Percentiles rank a stretch among this genome's conserved stretches.
These are phyloP conservation scores for Spergularia bocconei DNA, from an alignment of 148 eudicot species.

Conservation along the genomic window DNA sequence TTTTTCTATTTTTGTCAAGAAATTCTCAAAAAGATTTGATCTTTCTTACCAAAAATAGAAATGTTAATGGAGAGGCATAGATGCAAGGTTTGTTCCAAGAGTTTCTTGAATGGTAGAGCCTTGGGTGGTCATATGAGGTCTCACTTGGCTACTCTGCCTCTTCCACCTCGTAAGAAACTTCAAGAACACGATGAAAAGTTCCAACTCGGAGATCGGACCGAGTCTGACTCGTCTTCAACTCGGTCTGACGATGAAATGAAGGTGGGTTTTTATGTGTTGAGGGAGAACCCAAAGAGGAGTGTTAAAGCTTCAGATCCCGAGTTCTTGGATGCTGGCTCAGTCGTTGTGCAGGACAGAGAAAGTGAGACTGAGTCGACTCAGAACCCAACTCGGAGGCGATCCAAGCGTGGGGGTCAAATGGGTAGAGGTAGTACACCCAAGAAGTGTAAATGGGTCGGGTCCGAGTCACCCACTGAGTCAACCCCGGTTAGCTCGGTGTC, in stretches of 20 bases:
- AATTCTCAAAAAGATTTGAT: background rate
- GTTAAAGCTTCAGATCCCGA: slow-evolving; percentile 29
- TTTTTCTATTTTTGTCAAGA: background rate
- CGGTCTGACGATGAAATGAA: slow-evolving; percentile 2
- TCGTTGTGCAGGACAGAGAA: slow-evolving; percentile 29
- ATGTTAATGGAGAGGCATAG: slow-evolving; percentile 47
- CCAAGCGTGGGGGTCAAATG: background rate
- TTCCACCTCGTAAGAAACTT: slow-evolving; percentile 9
- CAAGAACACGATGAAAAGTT: background rate
- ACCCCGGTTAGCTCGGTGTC: slow-evolving; percentile 41
- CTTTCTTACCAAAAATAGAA: background rate
- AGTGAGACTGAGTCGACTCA: slow-evolving; percentile 49
- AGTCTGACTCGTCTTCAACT: slow-evolving; percentile 34
- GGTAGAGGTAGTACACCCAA: background rate
- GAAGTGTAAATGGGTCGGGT: slow-evolving; percentile 11
- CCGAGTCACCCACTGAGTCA: slow-evolving; percentile 37
- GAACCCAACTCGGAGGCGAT: slow-evolving; percentile 28
- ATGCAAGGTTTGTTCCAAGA: slow-evolving; percentile 60
- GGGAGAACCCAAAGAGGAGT: slow-evolving; percentile 34
- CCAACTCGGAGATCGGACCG: slow-evolving; percentile 6
- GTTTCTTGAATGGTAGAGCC: slow-evolving; percentile 66
- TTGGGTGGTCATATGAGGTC: slow-evolving; percentile 91
- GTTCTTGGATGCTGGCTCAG: slow-evolving; percentile 35
- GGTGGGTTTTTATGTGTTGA: slow-evolving; percentile 8
- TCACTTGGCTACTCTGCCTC: slow-evolving; percentile 45